Evolutionary conservation across 768 basidiomycete species (phyloP).

Genomic region (Termitomyces sp.): DNA sequence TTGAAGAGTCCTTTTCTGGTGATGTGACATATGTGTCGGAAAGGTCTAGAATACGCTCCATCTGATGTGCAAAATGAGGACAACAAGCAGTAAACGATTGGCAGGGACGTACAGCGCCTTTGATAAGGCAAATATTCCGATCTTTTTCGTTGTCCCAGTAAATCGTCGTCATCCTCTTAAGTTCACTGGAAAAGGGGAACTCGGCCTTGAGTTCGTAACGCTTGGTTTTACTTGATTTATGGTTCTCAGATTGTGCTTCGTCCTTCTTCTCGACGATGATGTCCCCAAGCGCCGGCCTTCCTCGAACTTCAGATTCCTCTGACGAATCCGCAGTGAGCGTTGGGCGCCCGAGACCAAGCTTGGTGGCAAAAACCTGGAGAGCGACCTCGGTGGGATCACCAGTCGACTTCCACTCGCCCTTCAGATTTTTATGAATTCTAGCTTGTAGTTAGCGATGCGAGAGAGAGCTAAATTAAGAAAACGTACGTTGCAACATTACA

Average conservation of each 20-base stretch:
- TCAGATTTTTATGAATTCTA: conserved; percentile 30
- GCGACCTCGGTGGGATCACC: conserved; percentile 57
- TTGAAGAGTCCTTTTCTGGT: conserved; percentile 18
- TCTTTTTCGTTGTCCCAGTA: conserved; percentile 24
- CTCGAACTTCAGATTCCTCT: conserved; percentile 10
- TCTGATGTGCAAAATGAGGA: conserved; percentile 11
- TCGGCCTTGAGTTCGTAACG: conserved; percentile 30
- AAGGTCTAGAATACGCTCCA: conserved; percentile 45
- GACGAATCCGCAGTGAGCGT: conserved; percentile 20
- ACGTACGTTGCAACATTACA: conserved; percentile 24
- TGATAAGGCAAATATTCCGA: conserved; percentile 23
- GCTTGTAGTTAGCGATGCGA: neutral
- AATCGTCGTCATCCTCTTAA: conserved; percentile 45
- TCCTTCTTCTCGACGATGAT: conserved; percentile 22
- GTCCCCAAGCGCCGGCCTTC: conserved; percentile 20
- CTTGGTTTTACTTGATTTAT: conserved; percentile 6
- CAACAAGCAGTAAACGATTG: neutral
- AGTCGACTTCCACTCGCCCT: conserved; percentile 40
- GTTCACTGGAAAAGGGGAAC: conserved; percentile 43
- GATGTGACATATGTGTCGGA: conserved; percentile 28
- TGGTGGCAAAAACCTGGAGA: conserved; percentile 47
- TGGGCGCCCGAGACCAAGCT: conserved; percentile 36
- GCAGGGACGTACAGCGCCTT: conserved; percentile 26
- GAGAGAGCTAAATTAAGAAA: neutral
- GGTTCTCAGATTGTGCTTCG: neutral